These are phyloP conservation scores for Penicillium soppii DNA, from an alignment of 495 filamentous ascomycete genomes.

Conservation along the genomic window DNA sequence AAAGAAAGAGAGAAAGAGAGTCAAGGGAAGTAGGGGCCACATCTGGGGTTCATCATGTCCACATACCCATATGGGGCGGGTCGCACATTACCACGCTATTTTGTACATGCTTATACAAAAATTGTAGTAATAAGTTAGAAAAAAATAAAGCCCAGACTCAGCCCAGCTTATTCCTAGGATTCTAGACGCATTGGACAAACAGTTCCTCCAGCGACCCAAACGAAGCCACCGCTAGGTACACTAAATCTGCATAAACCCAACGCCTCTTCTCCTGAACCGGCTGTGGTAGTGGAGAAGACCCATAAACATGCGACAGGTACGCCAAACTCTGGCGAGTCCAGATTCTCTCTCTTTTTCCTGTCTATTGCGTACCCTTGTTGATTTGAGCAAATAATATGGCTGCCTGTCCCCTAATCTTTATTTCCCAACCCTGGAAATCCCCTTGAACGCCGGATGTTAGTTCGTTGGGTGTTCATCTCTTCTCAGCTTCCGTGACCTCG, in stretches of 20 bases:
- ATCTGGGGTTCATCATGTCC: conserved; percentile 11
- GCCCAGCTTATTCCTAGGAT: conserved; percentile 2
- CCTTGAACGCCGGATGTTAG: no score
- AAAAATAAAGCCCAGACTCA: neutral
- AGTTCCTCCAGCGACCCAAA: conserved; percentile 1
- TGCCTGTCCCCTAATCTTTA: no score
- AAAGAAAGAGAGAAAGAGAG: neutral
- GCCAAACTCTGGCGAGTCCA: conserved; percentile 3
- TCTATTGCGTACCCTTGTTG: neutral
- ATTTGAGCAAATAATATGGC: neutral
- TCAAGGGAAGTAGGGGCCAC: neutral
- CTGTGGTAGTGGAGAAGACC: neutral
- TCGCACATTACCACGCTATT: conserved; percentile 2
- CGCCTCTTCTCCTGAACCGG: conserved; percentile 1
- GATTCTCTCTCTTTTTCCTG: neutral
- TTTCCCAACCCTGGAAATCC: no score
- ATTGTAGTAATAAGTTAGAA: no score
- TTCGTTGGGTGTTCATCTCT: no score
- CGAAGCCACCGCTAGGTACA: neutral
- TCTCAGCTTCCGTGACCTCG: neutral
- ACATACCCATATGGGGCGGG: conserved; percentile 9
- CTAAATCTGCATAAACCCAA: neutral
- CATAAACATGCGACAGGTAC: conserved; percentile 10
- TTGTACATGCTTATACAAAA: neutral
- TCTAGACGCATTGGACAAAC: neutral